Conservation (phyloP, 2,329 filamentous ascomycete genomes). For the Herpotrichia juniperi region DNA sequence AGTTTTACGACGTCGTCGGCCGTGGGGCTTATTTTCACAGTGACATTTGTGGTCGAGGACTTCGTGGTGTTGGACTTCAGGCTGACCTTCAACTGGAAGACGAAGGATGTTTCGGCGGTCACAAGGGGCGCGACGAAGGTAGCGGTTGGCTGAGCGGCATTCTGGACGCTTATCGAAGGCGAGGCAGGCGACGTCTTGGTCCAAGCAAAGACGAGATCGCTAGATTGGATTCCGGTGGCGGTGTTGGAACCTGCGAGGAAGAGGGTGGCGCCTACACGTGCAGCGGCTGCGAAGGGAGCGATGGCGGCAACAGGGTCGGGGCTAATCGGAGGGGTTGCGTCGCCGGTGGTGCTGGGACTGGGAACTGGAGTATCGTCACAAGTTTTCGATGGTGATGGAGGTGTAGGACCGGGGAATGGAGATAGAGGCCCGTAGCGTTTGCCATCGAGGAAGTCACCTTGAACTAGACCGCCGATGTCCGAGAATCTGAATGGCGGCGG, state of each 20-base stretch:
- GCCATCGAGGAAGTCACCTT: slow-evolving; percentile 36
- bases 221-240: slow-evolving; percentile 20
- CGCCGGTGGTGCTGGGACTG: slow-evolving; percentile 15
- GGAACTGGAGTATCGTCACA: slow-evolving; percentile 26
- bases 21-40: slow-evolving; percentile 31
- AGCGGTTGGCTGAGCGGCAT: slow-evolving; percentile 23
- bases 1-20: slow-evolving; percentile 35
- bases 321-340: neutral
- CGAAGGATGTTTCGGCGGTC: slow-evolving; percentile 25
- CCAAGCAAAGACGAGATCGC: slow-evolving; percentile 40
- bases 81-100: slow-evolving; percentile 36
- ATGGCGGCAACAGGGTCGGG: slow-evolving; percentile 21
- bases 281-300: slow-evolving; percentile 27
- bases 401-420: slow-evolving; percentile 43
- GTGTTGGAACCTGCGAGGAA: slow-evolving; percentile 37
- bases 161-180: slow-evolving; percentile 26
- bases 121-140: slow-evolving; percentile 31
- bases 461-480: slow-evolving; percentile 44
- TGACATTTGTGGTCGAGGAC: slow-evolving; percentile 32
- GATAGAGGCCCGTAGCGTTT: slow-evolving; percentile 45
- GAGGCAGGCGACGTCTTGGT: slow-evolving; percentile 29
- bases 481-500: slow-evolving; percentile 30
- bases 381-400: slow-evolving; percentile 31
- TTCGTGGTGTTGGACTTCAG: slow-evolving; percentile 30
- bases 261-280: slow-evolving; percentile 37